phyloP scores from a whole-genome alignment of 208 protist genomes.

The Acanthamoeba divionensis region DNA sequence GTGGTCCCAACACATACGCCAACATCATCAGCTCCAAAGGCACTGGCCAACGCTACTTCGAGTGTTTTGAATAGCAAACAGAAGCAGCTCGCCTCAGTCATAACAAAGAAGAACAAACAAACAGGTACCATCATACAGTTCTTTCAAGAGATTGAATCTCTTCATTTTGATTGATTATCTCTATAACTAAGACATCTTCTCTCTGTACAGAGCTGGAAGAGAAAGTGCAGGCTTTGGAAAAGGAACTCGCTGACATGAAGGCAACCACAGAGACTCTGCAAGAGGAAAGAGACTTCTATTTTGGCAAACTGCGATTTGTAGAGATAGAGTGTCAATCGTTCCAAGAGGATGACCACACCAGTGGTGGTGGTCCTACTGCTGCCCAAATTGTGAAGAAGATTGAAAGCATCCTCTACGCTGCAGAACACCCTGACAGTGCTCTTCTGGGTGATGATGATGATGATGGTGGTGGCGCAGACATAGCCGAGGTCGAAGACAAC shows the following conservation, averaged over 20 bases:
- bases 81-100: too few relatives aligned
- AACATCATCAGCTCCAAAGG: too few relatives aligned
- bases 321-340: slow-evolving; percentile 63
- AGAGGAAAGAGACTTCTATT: slow-evolving; percentile 83
- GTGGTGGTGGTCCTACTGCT: not conserved
- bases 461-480: too few relatives aligned
- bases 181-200: too few relatives aligned
- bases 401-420: not conserved
- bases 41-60: too few relatives aligned
- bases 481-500: too few relatives aligned
- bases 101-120: too few relatives aligned
- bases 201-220: not conserved
- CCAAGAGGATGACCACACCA: not conserved
- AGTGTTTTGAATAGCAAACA: too few relatives aligned
- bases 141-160: too few relatives aligned
- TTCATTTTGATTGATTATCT: not conserved
- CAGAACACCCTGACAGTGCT: not conserved
- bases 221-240: not conserved
- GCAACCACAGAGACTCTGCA: slow-evolving; percentile 69
- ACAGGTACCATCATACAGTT: too few relatives aligned
- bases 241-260: slow-evolving; percentile 63
- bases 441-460: too few relatives aligned
- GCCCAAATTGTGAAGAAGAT: not conserved
- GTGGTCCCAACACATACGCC: too few relatives aligned
- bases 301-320: slow-evolving; percentile 75